Base-by-base conservation (phyloP, 2,329 filamentous ascomycete species). In the Verticillium alfalfae region DNA sequence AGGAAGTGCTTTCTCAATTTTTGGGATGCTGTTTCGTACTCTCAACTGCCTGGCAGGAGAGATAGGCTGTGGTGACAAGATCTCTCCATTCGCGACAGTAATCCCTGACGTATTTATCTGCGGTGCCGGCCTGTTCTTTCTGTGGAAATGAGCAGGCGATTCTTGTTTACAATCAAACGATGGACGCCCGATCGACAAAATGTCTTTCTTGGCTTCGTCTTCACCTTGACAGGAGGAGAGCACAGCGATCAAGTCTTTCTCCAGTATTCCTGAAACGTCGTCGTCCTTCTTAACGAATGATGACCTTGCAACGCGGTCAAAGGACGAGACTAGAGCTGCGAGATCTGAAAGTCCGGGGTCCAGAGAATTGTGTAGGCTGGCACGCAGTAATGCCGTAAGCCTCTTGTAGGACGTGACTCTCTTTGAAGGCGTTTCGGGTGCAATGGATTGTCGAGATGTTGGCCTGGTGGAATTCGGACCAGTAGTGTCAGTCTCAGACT, bases 1-100 rank as follows among this genome's bases (percentile, higher is more conserved):
- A 15, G 82, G 82, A 52, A 84, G 66, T 26, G 78, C 76, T 67
- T 84, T 84, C 80, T 84, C 84, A 15, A 84, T 70, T 49, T 77
- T 76, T 7, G 81, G 79, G 59, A 81, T 79, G 64, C 79, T 83
- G 64, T 79, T 81, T 62, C 79, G 81, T 45, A 80, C 71, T 59
- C 74, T 78, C 18, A 82, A 72, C 64, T 78, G 73, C 34, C 75
- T 73, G 38, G 71, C 73, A 38, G 80, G 78, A 16, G 80, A 84
- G 3, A 82, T 78, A 15, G 80, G 80, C 56, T 79, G 75, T n/a
- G 81, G 81, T 4, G 78, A 77, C 38, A 81, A 64, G 39, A 81
- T 76, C 2, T 22, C 18, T 52, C 45, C 18, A 52, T 52, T 22
- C 9, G 13, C 73, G 68, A 52, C n/a, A 22, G 45, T 9, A 9